A percentile compares a stretch with the other conserved stretches of the same genome.
Conservation (phyloP, 495 filamentous ascomycete genomes). For the Neurospora tetrasperma region DNA sequence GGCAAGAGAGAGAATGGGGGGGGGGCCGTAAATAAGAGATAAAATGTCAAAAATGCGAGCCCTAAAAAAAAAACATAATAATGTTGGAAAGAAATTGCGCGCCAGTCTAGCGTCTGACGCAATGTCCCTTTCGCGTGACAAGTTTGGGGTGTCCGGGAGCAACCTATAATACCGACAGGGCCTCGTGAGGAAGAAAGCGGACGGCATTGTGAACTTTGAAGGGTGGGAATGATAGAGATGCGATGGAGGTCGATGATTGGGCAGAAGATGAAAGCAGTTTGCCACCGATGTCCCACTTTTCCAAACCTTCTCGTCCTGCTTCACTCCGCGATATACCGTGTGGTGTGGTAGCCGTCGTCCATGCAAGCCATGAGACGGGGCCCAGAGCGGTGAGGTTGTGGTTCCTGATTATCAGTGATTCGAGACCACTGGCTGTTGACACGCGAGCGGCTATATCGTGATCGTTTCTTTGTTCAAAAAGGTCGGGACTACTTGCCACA, state of each 20-base stretch:
- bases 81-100: constrained; percentile 5
- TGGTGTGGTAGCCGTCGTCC: not conserved
- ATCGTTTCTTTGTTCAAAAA: not conserved
- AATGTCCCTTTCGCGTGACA: constrained; percentile 7
- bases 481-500: constrained; percentile 6
- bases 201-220: not conserved
- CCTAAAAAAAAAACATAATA: not conserved
- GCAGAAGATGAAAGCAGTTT: constrained; percentile 4
- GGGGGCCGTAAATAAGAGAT: not conserved
- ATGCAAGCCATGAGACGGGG: not conserved
- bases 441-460: not conserved
- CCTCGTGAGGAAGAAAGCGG: not conserved
- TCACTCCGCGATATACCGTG: not conserved
- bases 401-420: not conserved
- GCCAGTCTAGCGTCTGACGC: constrained; percentile 13
- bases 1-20: not conserved
- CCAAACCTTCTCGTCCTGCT: constrained; percentile 2
- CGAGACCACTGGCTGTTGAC: not conserved
- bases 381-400: constrained; percentile 11
- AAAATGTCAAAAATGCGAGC: not conserved
- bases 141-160: not conserved
- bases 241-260: constrained; percentile 15
- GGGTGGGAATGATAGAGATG: constrained; percentile 2
- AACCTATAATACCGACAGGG: not conserved
- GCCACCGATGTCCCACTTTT: constrained; percentile 16